These are phyloP conservation scores for Aspergillus phoenicis DNA, from an alignment of 2,329 filamentous ascomycete species.

Conservation along the genomic window DNA sequence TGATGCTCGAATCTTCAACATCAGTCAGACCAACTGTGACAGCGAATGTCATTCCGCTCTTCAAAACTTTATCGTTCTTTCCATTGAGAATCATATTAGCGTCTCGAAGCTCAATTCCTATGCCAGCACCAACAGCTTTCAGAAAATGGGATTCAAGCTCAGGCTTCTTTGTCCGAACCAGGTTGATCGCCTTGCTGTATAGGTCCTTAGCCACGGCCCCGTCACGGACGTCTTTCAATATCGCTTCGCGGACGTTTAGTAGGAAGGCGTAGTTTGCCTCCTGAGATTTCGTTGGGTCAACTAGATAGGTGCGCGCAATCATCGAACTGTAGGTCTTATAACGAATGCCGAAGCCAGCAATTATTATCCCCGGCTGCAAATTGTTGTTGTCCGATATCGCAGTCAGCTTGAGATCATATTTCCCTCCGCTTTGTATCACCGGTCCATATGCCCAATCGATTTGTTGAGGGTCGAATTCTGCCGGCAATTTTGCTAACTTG, in stretches of 20 bases:
- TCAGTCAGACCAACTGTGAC: constrained; percentile 89
- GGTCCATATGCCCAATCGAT: constrained; percentile 94
- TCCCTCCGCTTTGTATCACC: constrained; percentile 90
- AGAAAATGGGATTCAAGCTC: constrained; percentile 94
- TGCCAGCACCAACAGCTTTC: constrained; percentile 87
- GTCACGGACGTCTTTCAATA: constrained; percentile 87
- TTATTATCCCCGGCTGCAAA: constrained; percentile 88
- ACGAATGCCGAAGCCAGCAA: constrained; percentile 85
- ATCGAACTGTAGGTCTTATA: constrained; percentile 96
- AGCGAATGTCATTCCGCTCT: constrained; percentile 95
- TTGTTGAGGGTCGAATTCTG: constrained; percentile 82
- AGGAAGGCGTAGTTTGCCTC: constrained; percentile 93
- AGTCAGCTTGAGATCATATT: constrained; percentile 84
- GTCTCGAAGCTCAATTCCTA: constrained; percentile 91
- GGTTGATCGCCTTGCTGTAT: constrained; percentile 79
- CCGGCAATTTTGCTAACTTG: constrained; percentile 75
- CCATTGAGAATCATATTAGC: constrained; percentile 78
- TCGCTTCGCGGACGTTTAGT: constrained; percentile 78
- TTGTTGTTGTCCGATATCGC: constrained; percentile 78
- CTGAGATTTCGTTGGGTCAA: constrained; percentile 95
- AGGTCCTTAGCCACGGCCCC: constrained; percentile 85
- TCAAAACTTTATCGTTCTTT: constrained; percentile 80
- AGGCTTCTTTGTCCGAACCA: constrained; percentile 87
- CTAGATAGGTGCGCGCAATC: constrained; percentile 90
- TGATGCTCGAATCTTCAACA: constrained; percentile 80